Evolutionary conservation across 2,329 filamentous ascomycete genomes (phyloP).

Genomic region (Simplicillium sp.): DNA sequence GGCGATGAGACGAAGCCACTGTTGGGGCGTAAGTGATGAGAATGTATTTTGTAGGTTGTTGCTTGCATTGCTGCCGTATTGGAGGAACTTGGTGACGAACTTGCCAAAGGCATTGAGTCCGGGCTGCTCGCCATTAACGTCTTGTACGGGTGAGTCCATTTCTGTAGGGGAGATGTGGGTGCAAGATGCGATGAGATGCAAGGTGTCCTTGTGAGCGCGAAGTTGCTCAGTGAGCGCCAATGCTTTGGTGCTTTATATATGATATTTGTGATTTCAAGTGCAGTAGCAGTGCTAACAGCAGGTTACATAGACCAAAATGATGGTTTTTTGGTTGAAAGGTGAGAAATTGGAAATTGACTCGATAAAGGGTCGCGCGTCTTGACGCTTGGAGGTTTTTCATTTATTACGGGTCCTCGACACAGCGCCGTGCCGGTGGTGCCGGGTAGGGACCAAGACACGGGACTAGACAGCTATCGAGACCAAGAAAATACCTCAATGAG

Average conservation of each 20-base stretch:
- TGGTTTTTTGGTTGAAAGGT: no score
- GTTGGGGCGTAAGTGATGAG: conserved; percentile 37
- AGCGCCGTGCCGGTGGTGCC: no score
- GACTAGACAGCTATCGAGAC: no score
- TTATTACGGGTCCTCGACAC: no score
- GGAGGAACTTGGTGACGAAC: conserved; percentile 18
- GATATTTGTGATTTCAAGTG: background rate
- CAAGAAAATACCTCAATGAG: no score
- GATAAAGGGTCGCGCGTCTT: no score
- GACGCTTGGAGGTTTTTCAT: no score
- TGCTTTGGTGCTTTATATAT: background rate
- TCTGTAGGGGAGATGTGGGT: background rate
- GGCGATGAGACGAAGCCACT: conserved; percentile 60
- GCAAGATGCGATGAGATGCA: background rate
- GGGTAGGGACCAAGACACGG: no score
- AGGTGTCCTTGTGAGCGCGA: no score
- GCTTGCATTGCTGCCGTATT: conserved; percentile 26
- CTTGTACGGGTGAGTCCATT: conserved; percentile 14
- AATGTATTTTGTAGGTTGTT: conserved; percentile 42
- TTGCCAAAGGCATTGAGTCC: conserved; percentile 24
- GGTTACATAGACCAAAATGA: no score
- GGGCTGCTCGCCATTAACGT: conserved; percentile 14
- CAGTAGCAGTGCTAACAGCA: no score
- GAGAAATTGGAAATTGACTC: no score
- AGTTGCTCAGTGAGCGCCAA: background rate